Percentiles rank a stretch among this genome's conserved stretches.
Evolutionary conservation across 2,329 filamentous ascomycete species (phyloP).

Genomic region (Cyphellophora europaea): DNA sequence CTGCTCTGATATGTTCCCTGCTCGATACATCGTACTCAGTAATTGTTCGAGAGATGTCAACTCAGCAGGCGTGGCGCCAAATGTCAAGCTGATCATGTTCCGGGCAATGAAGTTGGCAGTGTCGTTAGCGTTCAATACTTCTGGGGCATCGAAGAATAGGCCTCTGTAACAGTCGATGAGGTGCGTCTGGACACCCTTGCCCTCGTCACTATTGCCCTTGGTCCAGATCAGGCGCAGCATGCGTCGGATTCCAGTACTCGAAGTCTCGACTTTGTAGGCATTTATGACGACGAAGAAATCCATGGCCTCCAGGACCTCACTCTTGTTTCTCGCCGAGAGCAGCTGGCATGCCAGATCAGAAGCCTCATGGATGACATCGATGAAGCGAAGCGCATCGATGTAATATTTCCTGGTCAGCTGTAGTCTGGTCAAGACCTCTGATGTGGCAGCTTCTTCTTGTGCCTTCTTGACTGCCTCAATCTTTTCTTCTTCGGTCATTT

Average conservation of each 20-base stretch:
- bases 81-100: conserved; percentile 98
- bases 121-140: conserved; percentile 77
- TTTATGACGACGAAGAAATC: conserved; percentile 95
- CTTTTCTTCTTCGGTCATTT: conserved; percentile 73
- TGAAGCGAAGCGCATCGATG: conserved; percentile 85
- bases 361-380: conserved; percentile 78
- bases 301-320: conserved; percentile 97
- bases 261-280: conserved; percentile 90
- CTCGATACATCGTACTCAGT: conserved; percentile 95
- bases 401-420: conserved; percentile 87
- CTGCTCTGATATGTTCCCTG: conserved; percentile 71
- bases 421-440: conserved; percentile 78
- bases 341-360: conserved; percentile 76
- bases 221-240: conserved; percentile 99
- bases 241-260: conserved; percentile 81
- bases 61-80: conserved; percentile 88
- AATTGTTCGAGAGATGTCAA: conserved; percentile 92
- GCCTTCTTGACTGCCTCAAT: conserved; percentile 66
- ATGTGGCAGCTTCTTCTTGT: conserved; percentile 76
- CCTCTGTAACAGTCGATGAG: conserved; percentile 94
- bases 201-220: conserved; percentile 97
- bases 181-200: conserved; percentile 93
- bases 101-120: conserved; percentile 90
- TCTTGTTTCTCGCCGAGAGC: conserved; percentile 91
- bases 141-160: conserved; percentile 91